phyloP scores from a whole-genome alignment of 2,329 filamentous ascomycete species.

The Dothideomycetidae sp. region DNA sequence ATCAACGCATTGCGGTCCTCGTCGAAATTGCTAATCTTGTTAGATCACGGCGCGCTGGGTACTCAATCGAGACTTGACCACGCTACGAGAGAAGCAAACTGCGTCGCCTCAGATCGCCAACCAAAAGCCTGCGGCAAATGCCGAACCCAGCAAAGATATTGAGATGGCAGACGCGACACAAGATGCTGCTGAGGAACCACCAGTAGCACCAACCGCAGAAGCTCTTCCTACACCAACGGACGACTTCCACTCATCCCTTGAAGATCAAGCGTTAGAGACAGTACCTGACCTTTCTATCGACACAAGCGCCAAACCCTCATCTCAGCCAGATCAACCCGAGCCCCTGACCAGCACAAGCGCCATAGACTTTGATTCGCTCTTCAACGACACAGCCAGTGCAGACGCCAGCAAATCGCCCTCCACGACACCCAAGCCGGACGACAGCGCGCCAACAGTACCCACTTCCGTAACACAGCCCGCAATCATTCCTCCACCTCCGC shows the following conservation, averaged over 20 bases:
- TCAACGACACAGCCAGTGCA: constrained; percentile 18
- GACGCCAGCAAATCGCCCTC: constrained; percentile 14
- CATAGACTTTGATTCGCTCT: constrained; percentile 23
- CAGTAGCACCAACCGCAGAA: constrained; percentile 6
- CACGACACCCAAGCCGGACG: constrained; percentile 7
- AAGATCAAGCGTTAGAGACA: too few species aligned
- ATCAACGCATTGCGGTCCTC: background rate
- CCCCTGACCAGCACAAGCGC: constrained; percentile 14
- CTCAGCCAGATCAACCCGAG: constrained; percentile 4
- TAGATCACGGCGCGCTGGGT: constrained; percentile 21
- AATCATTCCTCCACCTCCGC: constrained; percentile 12
- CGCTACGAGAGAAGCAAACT: constrained; percentile 16
- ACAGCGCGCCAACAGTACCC: constrained; percentile 3
- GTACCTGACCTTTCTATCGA: constrained; percentile 1
- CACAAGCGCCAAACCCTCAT: constrained; percentile 1
- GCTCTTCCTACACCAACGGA: too few species aligned
- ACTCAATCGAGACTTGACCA: constrained; percentile 23
- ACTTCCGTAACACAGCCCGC: background rate
- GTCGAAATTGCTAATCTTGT: constrained; percentile 1
- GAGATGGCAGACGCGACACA: constrained; percentile 10
- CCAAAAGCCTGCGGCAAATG: constrained; percentile 1
- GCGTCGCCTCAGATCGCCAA: constrained; percentile 6
- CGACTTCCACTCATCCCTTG: too few species aligned
- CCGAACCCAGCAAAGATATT: constrained; percentile 11
- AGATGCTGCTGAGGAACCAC: too few species aligned